Conservation (phyloP, 106 monocot genomes). For the Alisma plantagoaquatica region DNA sequence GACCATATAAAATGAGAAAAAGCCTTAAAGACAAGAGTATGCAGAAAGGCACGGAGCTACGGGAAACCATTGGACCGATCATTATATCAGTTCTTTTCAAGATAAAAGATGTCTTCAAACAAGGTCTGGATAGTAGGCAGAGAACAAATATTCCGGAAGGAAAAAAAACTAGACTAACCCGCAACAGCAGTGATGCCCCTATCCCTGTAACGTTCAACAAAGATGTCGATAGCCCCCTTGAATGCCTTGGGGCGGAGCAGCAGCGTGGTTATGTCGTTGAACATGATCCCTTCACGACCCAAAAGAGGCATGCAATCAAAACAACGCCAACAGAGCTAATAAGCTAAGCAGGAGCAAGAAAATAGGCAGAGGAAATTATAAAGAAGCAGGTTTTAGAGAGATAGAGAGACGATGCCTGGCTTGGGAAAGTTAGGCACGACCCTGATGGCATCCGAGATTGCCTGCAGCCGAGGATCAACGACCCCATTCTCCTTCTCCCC, state of each 20-base stretch:
- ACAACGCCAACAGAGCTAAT: neutral
- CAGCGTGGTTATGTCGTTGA: conserved; percentile 81
- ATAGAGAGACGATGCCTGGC: conserved; percentile 39
- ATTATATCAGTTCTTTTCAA: too few relatives aligned
- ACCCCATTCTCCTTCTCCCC: conserved; percentile 15
- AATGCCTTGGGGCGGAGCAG: conserved; percentile 72
- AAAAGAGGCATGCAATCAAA: neutral
- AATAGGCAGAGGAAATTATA: neutral
- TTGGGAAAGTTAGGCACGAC: conserved; percentile 95
- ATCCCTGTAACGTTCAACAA: conserved; percentile 59
- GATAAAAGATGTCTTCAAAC: too few relatives aligned
- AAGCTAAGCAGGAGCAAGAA: conserved; percentile 4
- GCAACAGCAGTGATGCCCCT: conserved; percentile 74
- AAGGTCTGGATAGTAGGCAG: too few relatives aligned
- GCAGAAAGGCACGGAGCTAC: too few relatives aligned
- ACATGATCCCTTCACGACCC: conserved; percentile 68
- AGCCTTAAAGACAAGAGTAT: too few relatives aligned
- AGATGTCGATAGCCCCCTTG: conserved; percentile 71
- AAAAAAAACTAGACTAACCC: conserved; percentile 25
- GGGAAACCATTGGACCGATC: too few relatives aligned
- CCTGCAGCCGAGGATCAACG: conserved; percentile 57
- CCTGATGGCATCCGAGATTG: conserved; percentile 68
- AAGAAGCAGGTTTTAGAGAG: neutral
- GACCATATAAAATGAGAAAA: too few relatives aligned
- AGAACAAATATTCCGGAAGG: neutral